These are phyloP conservation scores for Hypoxylon rubiginosum DNA, from an alignment of 2,329 filamentous ascomycete genomes.

Conservation along the genomic window DNA sequence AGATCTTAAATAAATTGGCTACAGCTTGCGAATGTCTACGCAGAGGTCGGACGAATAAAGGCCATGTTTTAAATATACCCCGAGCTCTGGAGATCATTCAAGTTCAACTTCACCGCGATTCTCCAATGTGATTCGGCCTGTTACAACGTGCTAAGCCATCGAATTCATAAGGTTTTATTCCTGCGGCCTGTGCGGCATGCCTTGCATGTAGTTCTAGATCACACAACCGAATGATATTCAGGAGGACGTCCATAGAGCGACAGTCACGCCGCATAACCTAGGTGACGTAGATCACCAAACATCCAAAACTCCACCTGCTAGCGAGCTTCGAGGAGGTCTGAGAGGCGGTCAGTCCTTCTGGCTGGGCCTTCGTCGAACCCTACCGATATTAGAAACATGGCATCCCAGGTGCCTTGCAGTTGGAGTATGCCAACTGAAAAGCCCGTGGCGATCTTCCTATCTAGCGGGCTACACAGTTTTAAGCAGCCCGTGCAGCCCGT, in stretches of 20 bases:
- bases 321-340: not conserved
- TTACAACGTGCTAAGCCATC: not conserved
- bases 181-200: too few species aligned
- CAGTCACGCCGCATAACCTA: not conserved
- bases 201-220: not conserved
- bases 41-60: not conserved
- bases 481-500: not conserved
- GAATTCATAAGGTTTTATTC: not conserved
- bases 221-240: not conserved
- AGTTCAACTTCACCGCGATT: not conserved
- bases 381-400: not conserved
- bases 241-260: not conserved
- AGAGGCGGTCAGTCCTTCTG: not conserved
- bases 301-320: not conserved
- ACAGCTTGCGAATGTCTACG: not conserved
- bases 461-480: not conserved
- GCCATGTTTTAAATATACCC: not conserved
- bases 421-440: too few species aligned
- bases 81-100: not conserved
- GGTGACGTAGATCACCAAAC: not conserved
- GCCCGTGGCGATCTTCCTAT: not conserved
- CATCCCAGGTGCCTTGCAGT: not conserved
- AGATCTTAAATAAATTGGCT: not conserved
- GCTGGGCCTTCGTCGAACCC: not conserved
- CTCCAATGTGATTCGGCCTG: not conserved